phyloP scores from a whole-genome alignment of 768 basidiomycete species.

The Amanita phalloides region DNA sequence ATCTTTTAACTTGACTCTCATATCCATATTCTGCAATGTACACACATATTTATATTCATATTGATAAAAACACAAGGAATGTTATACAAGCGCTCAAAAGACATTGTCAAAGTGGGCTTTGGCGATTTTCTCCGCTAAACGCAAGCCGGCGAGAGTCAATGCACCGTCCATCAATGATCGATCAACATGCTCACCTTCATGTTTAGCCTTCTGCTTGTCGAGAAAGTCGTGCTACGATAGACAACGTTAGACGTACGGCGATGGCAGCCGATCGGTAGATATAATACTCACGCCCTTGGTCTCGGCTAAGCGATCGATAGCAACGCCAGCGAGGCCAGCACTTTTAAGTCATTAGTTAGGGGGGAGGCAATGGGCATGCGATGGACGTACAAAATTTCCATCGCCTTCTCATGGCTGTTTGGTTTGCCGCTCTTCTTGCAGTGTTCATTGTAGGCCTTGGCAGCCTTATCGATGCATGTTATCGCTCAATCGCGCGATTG shows the following conservation, averaged over 20 bases:
- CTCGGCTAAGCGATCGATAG: slow-evolving; percentile 44
- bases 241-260: background rate
- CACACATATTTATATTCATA: too few relatives aligned
- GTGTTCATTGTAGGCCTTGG: slow-evolving; percentile 55
- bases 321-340: slow-evolving; percentile 44
- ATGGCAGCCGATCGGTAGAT: background rate
- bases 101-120: slow-evolving; percentile 8
- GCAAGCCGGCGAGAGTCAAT: background rate
- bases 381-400: slow-evolving; percentile 36
- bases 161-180: background rate
- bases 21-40: background rate
- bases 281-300: slow-evolving; percentile 32
- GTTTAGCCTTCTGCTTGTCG: slow-evolving; percentile 15
- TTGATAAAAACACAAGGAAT: background rate
- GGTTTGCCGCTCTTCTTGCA: slow-evolving; percentile 35
- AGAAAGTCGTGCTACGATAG: slow-evolving; percentile 12
- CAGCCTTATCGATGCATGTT: slow-evolving; percentile 30
- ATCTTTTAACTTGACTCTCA: background rate
- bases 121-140: slow-evolving; percentile 8
- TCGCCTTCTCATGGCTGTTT: slow-evolving; percentile 39
- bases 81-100: background rate
- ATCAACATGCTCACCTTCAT: slow-evolving; percentile 9
- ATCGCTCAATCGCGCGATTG: background rate
- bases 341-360: slow-evolving; percentile 11
- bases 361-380: background rate